Conservation (phyloP, 2,329 filamentous ascomycete species). For the Apiospora rasikravindrae region DNA sequence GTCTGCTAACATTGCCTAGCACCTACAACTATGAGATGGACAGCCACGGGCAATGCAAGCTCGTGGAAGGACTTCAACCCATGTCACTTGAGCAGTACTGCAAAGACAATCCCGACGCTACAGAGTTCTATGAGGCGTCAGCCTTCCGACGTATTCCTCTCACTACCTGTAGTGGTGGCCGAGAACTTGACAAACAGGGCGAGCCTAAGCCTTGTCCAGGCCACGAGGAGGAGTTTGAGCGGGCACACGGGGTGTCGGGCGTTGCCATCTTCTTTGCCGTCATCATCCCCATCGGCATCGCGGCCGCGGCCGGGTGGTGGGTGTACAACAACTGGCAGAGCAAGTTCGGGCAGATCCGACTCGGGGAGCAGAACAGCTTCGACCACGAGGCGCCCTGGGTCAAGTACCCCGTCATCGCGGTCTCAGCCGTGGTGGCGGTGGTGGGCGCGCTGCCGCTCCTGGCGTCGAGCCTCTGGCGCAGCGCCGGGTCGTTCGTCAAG, state of each 20-base stretch:
- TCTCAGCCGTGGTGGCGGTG: constrained; percentile 68
- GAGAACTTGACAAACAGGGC: constrained; percentile 72
- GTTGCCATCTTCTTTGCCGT: constrained; percentile 86
- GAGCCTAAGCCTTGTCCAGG: constrained; percentile 71
- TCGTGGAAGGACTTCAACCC: constrained; percentile 76
- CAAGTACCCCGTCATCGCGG: constrained; percentile 78
- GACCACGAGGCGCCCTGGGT: constrained; percentile 79
- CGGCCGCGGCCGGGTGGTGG: constrained; percentile 79
- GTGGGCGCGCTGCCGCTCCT: constrained; percentile 72
- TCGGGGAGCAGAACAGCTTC: constrained; percentile 73
- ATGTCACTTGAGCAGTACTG: constrained; percentile 57
- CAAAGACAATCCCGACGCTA: constrained; percentile 65
- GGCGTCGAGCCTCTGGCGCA: constrained; percentile 74
- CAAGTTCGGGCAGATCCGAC: constrained; percentile 90
- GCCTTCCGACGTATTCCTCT: constrained; percentile 90
- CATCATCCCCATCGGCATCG: constrained; percentile 73
- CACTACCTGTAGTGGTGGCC: constrained; percentile 81
- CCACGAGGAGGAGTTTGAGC: constrained; percentile 81
- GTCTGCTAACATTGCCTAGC: constrained; percentile 51
- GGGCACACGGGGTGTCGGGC: constrained; percentile 71
- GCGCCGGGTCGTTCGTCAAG: constrained; percentile 56
- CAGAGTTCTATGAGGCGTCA: constrained; percentile 82
- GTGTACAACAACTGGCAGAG: constrained; percentile 84
- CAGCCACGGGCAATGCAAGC: constrained; percentile 74
- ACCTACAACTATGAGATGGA: constrained; percentile 93